Conservation (phyloP, 2,329 filamentous ascomycete species). For the Arthrinium phaeospermum region DNA sequence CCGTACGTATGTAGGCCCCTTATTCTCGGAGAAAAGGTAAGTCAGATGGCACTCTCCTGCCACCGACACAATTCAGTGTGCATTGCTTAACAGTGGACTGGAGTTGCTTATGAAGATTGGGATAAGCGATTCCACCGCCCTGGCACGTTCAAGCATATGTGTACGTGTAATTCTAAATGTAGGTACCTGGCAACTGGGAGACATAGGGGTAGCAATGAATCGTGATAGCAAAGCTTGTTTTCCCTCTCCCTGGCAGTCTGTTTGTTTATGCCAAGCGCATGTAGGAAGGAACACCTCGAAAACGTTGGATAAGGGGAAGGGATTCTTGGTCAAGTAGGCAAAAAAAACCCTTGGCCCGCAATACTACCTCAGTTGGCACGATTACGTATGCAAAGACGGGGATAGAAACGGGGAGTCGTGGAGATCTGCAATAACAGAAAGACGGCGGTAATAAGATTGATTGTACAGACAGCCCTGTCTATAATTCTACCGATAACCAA, state of each 20-base stretch:
- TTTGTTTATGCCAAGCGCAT: background rate
- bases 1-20: background rate
- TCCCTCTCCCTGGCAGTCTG: background rate
- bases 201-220: background rate
- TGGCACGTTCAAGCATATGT: background rate
- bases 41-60: background rate
- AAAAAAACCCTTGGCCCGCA: background rate
- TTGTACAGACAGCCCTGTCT: background rate
- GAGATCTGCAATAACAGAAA: slow-evolving; percentile 13
- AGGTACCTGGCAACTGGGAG: background rate
- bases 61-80: background rate
- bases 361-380: background rate
- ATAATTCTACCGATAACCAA: background rate
- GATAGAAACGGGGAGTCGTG: slow-evolving; percentile 5
- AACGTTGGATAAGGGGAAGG: background rate
- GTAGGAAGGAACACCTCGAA: background rate
- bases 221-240: background rate
- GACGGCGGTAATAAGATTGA: background rate
- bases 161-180: background rate
- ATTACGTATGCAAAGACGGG: slow-evolving; percentile 11
- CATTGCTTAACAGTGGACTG: background rate
- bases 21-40: background rate
- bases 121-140: background rate
- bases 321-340: background rate
- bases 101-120: background rate